These are phyloP conservation scores for Lagenidium giganteum DNA, from an alignment of 352 stramenopile genomes.

Conservation along the genomic window DNA sequence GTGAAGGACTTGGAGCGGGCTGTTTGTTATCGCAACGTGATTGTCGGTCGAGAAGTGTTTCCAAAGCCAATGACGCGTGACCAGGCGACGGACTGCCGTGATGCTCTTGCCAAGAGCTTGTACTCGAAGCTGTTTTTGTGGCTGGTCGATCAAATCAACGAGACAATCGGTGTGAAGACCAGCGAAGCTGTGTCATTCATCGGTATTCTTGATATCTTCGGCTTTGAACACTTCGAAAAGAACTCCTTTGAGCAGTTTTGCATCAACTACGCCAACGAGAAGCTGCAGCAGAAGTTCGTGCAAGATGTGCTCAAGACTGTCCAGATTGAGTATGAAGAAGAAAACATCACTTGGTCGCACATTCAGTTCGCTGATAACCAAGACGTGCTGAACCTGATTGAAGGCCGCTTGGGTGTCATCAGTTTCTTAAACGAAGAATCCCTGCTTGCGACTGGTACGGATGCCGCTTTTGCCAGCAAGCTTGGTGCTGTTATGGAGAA, in stretches of 20 bases:
- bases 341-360: constrained; percentile 84
- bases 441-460: constrained; percentile 64
- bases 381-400: constrained; percentile 83
- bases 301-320: constrained; percentile 89
- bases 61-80: constrained; percentile 77
- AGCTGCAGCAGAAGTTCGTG: constrained; percentile 83
- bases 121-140: constrained; percentile 93
- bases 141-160: constrained; percentile 91
- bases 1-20: constrained; percentile 43
- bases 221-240: constrained; percentile 85
- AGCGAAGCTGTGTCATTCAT: constrained; percentile 64
- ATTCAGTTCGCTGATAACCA: constrained; percentile 87
- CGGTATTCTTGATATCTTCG: constrained; percentile 89
- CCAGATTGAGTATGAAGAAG: constrained; percentile 83
- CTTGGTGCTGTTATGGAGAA: constrained; percentile 81
- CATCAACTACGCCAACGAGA: constrained; percentile 92
- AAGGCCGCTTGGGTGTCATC: constrained; percentile 78
- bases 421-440: constrained; percentile 86
- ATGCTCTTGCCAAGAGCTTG: constrained; percentile 91
- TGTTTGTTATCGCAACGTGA: constrained; percentile 67
- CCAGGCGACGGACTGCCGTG: constrained; percentile 72
- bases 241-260: constrained; percentile 91
- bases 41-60: constrained; percentile 67
- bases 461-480: constrained; percentile 81
- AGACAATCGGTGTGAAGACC: constrained; percentile 67